Base-by-base conservation (phyloP, 225 moss, liverwort and hornwort species). In the Antitrichia curtipendula region DNA sequence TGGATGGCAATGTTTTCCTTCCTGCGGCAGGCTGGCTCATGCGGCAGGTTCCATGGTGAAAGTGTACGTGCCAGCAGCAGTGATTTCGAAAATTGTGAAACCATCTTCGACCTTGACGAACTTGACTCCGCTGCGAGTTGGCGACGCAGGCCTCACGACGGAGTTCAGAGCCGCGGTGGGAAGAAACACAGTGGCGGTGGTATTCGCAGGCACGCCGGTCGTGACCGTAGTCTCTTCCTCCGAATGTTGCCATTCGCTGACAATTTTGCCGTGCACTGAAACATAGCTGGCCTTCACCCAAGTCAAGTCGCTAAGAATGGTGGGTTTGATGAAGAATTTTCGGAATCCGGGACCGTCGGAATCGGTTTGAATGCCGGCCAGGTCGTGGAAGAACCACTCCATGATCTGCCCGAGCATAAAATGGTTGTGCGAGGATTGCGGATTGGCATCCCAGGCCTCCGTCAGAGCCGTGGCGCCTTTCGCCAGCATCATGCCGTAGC, bases 331-430 rank as follows among this genome's bases (percentile, higher is more conserved):
- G 49, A 90, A 81, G 41, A 91, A 28, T 72, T 88, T 91, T 53
- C 87, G 78, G 83, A 93, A 93, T 14, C 93, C 93, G 19, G 90
- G 93, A 45, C 64, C 53, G 28, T 83, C 83, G 29, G 93, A 86
- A 45, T 93, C 90, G 58, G 66, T 58, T 82, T 89, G 93, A 59
- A 93, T 93, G 75, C 93, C 93, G 10, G 93, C 93, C 60, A 93
- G 90, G 54, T 93, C 93, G 80, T 92, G 87, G 76, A 92, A 93
- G 86, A 93, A 93, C 93, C 93, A 93, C 88, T 93, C 93, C 52
- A 31, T 80, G 56, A 93, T 90, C 78, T 93, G 93, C 83, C 93
- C 93, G 16, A 93, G 91, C 93, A 93, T 93, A 75, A 93, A 93
- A 52, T 93, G 93, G 47, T 93, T 93, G 64, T 93, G 93, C 29